Base-by-base conservation (phyloP, 345 rosid species). In the Linum usitatissimum region DNA sequence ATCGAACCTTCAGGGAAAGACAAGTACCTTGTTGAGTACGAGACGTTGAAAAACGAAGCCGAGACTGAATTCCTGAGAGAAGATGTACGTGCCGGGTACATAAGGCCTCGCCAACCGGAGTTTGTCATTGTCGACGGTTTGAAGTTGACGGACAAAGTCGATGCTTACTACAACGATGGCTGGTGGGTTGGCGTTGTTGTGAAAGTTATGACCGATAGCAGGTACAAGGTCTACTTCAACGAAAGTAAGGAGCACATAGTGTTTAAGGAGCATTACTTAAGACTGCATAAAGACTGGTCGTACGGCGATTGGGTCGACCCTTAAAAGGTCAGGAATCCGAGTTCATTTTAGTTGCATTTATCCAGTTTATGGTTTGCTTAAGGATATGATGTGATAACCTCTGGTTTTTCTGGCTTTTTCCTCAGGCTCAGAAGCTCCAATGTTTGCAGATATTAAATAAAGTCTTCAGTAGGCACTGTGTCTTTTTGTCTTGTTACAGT, bases 151-250 rank as follows among this genome's bases (percentile, higher is more conserved):
- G 90, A 85, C 45, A 86, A 87, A 79, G 96, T 92, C 55, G 78
- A 92, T 78, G 96, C 96, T 48, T 72, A 73, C 48, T 81, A 84
- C 68, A 85, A 85, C 65, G 98, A 89, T 62, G 86, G 84, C 31
- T 92, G 96, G 98, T 89, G 98, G 95, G 81, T 84, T 0, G 96
- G 96, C 55, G 77, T 77, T 62, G 62, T 92, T 49, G 57, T 66
- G 20, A 84, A 77, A 78, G 81, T 86, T 70, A 78, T 77, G 34
- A 53, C 45, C 9, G 71, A 76, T 67, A 70, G 82, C 23, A 80
- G 61, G 64, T 92, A 85, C 53, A 2, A 49, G 5, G 86, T 89
- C 62, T 69, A 67, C 71, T 92, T 92, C 66, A 74, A 66, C 65
- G 71, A 68, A 30, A 75, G 81, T 17, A 6, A 59, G 8, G 96